A percentile compares a stretch with the other conserved stretches of the same genome.
These are phyloP conservation scores for Saturnispora hagleri DNA, from an alignment of 805 yeast species.

Conservation along the genomic window DNA sequence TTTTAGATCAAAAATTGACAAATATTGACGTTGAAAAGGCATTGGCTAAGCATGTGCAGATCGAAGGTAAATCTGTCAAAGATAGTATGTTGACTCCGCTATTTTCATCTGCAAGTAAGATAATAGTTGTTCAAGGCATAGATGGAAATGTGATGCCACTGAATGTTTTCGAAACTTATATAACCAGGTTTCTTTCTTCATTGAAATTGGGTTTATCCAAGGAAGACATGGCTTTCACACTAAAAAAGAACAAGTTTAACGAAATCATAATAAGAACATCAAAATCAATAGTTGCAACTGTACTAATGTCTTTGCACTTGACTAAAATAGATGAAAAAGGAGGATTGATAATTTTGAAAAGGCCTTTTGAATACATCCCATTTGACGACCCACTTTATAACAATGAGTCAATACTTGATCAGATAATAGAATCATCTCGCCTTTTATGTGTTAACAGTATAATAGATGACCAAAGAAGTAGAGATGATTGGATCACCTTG, in stretches of 20 bases:
- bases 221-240: constrained; percentile 23
- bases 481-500: constrained; percentile 35
- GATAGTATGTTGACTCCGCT: constrained; percentile 16
- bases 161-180: constrained; percentile 34
- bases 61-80: constrained; percentile 1
- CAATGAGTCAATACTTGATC: constrained; percentile 20
- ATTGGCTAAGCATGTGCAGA: neutral
- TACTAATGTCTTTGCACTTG: constrained; percentile 36
- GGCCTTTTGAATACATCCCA: constrained; percentile 39
- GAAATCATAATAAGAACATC: constrained; percentile 45
- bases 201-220: constrained; percentile 33
- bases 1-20: constrained; percentile 1
- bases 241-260: constrained; percentile 15
- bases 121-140: constrained; percentile 18
- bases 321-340: constrained; percentile 26
- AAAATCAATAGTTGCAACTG: constrained; percentile 45
- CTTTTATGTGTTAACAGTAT: constrained; percentile 31
- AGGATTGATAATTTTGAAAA: constrained; percentile 24
- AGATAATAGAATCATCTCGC: constrained; percentile 29
- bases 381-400: constrained; percentile 3
- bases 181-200: constrained; percentile 38
- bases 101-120: constrained; percentile 20
- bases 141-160: constrained; percentile 13
- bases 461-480: constrained; percentile 31
- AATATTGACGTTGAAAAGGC: constrained; percentile 3